Evolutionary conservation across 75 land plant genomes (phyloP).

Genomic region (Chamaecyparis obtusa): DNA sequence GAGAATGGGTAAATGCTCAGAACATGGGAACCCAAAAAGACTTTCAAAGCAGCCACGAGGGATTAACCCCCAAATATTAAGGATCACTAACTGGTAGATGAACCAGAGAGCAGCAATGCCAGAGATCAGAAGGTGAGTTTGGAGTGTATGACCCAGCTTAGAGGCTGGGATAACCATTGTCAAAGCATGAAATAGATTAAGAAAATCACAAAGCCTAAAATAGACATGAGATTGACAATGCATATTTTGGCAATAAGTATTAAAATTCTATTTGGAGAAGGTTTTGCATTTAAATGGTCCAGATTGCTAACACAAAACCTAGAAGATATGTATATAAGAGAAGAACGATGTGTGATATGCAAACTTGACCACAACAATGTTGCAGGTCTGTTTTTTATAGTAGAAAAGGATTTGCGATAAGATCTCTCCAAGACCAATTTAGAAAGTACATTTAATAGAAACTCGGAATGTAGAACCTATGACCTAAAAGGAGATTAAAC

Average conservation of each 20-base stretch:
- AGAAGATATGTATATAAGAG: background rate
- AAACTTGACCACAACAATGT: background rate
- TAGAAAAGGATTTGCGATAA: background rate
- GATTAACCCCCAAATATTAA: background rate
- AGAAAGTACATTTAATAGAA: too few species aligned
- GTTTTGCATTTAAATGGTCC: background rate
- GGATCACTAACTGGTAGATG: too few species aligned
- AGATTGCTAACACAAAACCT: background rate
- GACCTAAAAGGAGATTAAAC: background rate
- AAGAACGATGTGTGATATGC: background rate
- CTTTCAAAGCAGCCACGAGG: background rate
- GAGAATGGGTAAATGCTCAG: background rate
- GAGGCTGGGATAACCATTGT: too few species aligned
- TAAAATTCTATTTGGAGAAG: background rate
- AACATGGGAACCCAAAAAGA: too few species aligned
- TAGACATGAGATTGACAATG: background rate
- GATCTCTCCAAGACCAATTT: background rate
- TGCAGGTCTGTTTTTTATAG: background rate
- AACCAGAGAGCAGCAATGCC: too few species aligned
- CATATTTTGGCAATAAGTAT: background rate
- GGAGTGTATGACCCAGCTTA: too few species aligned
- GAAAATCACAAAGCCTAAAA: too few species aligned
- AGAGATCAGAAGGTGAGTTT: too few species aligned
- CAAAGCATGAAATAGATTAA: too few species aligned
- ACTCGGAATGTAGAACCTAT: too few species aligned